Evolutionary conservation across 352 stramenopile genomes (phyloP).

Genomic region (Bremia lactucae): DNA sequence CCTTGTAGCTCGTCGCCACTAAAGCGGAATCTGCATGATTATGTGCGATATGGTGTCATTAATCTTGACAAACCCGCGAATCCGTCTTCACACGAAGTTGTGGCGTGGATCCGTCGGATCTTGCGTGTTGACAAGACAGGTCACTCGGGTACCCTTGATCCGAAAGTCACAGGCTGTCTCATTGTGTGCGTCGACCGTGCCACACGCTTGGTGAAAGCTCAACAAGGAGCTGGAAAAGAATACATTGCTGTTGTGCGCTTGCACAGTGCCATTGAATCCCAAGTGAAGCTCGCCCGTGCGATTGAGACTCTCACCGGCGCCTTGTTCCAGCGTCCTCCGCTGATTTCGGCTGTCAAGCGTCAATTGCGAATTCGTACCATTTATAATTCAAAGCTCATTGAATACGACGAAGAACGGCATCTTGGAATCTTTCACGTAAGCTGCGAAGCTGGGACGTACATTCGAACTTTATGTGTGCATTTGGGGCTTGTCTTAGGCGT

Average conservation of each 20-base stretch:
- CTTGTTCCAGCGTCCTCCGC: slow-evolving; percentile 98
- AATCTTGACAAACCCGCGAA: slow-evolving; percentile 99
- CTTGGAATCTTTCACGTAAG: slow-evolving; percentile 96
- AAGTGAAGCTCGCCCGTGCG: slow-evolving; percentile 87
- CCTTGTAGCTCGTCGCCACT: slow-evolving; percentile 92
- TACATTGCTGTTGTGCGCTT: slow-evolving; percentile 98
- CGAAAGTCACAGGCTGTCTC: slow-evolving; percentile 99
- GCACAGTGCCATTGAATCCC: slow-evolving; percentile 91
- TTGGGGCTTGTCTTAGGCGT: slow-evolving; percentile 95
- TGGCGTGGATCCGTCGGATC: slow-evolving; percentile 99
- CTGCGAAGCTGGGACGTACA: slow-evolving; percentile 99
- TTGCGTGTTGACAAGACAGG: slow-evolving; percentile 99
- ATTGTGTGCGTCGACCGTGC: slow-evolving; percentile 99
- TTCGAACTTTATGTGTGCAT: slow-evolving; percentile 99
- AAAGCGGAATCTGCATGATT: slow-evolving; percentile 94
- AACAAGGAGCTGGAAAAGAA: slow-evolving; percentile 97
- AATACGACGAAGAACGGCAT: slow-evolving; percentile 97
- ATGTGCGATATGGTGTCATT: slow-evolving; percentile 98
- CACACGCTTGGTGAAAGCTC: slow-evolving; percentile 86
- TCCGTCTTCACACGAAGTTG: slow-evolving; percentile 98
- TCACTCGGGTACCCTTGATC: slow-evolving; percentile 98
- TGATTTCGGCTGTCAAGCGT: slow-evolving; percentile 99
- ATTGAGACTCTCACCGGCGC: slow-evolving; percentile 99
- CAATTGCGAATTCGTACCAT: slow-evolving; percentile 99
- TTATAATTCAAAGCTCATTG: slow-evolving; percentile 98